Conservation (phyloP, 345 rosid genomes). For the Camelina sativa region DNA sequence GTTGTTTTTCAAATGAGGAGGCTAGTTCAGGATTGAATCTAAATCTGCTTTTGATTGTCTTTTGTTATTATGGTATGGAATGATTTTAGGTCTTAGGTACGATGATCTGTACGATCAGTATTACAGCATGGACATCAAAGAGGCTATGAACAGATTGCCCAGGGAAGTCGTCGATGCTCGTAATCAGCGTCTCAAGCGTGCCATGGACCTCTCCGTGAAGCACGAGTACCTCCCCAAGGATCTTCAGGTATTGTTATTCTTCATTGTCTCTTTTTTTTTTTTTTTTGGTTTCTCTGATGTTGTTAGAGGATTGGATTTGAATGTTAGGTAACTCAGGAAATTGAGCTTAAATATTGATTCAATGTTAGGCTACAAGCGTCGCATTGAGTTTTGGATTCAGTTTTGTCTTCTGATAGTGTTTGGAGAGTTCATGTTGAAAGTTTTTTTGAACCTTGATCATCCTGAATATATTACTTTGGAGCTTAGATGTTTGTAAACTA, state of each 20-base stretch:
- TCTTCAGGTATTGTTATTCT: slow-evolving; percentile 63
- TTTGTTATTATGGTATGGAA: background rate
- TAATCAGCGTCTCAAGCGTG: slow-evolving; percentile 95
- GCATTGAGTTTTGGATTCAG: background rate
- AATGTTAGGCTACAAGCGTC: background rate
- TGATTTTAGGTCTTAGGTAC: slow-evolving; percentile 72
- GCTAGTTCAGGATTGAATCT: background rate
- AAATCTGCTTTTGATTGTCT: background rate
- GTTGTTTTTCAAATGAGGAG: background rate
- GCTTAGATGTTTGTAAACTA: background rate
- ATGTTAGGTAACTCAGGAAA: background rate
- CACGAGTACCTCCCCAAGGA: slow-evolving; percentile 84
- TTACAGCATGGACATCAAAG: slow-evolving; percentile 83
- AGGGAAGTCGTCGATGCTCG: slow-evolving; percentile 92
- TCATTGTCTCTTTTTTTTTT: background rate
- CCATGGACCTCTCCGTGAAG: slow-evolving; percentile 99
- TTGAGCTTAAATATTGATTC: background rate
- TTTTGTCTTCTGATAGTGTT: background rate
- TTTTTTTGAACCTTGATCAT: background rate
- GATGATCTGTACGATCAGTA: slow-evolving; percentile 91
- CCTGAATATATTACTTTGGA: background rate
- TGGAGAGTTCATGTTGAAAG: background rate
- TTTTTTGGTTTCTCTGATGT: background rate
- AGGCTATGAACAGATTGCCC: slow-evolving; percentile 86
- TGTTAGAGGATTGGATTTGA: background rate